Evolutionary conservation across 1,284 basidiomycete species (phyloP).

Genomic region (Singerocomus inundabilis): DNA sequence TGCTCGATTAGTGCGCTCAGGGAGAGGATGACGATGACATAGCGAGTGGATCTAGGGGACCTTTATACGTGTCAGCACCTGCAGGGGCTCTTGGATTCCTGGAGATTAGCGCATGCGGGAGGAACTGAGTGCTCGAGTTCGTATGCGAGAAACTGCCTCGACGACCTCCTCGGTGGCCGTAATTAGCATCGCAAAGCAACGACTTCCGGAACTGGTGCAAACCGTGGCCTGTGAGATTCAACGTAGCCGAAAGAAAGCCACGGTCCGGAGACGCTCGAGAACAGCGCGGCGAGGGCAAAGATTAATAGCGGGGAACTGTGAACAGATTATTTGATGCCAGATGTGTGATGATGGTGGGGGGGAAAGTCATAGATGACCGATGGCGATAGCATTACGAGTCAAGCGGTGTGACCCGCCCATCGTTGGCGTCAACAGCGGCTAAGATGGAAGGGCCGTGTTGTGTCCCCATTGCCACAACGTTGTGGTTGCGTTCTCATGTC

Average conservation of each 20-base stretch:
- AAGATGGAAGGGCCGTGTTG: constrained; percentile 20
- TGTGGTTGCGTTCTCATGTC: constrained; percentile 29
- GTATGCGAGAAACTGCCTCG: constrained; percentile 19
- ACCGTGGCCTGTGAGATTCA: constrained; percentile 24
- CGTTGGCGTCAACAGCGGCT: constrained; percentile 5
- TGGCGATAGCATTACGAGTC: constrained; percentile 13
- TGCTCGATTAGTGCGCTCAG: constrained; percentile 6
- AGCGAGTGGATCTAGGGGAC: constrained; percentile 1
- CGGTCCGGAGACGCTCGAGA: constrained; percentile 24
- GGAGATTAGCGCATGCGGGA: constrained; percentile 19
- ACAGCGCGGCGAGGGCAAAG: constrained; percentile 8
- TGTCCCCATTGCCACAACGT: constrained; percentile 13
- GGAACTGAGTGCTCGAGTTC: background rate
- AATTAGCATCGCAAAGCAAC: constrained; percentile 22
- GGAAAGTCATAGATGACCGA: constrained; percentile 6
- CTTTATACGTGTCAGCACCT: constrained; percentile 24
- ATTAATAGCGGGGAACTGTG: constrained; percentile 9
- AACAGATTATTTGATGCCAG: constrained; percentile 18
- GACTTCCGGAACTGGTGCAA: constrained; percentile 21
- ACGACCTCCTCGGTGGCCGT: constrained; percentile 26
- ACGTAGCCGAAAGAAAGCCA: constrained; percentile 25
- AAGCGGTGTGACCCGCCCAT: constrained; percentile 8
- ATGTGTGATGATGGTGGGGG: constrained; percentile 7
- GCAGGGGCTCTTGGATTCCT: constrained; percentile 3
- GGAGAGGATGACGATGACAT: constrained; percentile 17